These are phyloP conservation scores for Solanum neorickii DNA, from an alignment of 257 asterid species.

Conservation along the genomic window DNA sequence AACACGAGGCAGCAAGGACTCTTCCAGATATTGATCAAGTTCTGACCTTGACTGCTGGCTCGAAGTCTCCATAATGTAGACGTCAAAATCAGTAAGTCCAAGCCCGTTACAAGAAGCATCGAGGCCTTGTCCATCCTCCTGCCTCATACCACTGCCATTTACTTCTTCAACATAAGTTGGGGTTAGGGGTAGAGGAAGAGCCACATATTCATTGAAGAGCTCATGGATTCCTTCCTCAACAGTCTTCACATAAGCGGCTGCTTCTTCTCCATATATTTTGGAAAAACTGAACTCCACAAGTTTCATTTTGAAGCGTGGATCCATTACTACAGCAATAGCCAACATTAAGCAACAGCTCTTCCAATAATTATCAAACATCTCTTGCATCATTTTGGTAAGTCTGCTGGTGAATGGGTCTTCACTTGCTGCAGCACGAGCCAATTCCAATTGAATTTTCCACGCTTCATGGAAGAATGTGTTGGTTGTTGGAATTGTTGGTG, in stretches of 20 bases:
- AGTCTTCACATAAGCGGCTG: conserved; percentile 39
- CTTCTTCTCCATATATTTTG: conserved; percentile 68
- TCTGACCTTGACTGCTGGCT: conserved; percentile 72
- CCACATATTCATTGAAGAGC: conserved; percentile 62
- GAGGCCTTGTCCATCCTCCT: conserved; percentile 36
- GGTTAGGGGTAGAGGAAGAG: conserved; percentile 53
- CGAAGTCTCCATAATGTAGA: conserved; percentile 63
- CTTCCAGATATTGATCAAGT: conserved; percentile 89
- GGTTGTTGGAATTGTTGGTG: conserved; percentile 46
- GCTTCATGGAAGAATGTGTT: conserved; percentile 87
- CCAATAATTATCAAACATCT: conserved; percentile 76
- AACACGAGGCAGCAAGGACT: conserved; percentile 78
- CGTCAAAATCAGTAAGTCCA: conserved; percentile 76
- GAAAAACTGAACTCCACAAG: conserved; percentile 84
- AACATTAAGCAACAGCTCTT: conserved; percentile 59
- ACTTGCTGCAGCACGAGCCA: conserved; percentile 56
- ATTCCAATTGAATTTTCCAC: conserved; percentile 89
- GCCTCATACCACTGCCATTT: conserved; percentile 28
- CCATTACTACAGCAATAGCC: conserved; percentile 90
- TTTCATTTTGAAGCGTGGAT: conserved; percentile 92
- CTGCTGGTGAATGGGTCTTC: conserved; percentile 52
- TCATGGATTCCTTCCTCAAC: conserved; percentile 89
- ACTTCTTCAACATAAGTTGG: conserved; percentile 45
- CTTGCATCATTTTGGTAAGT: conserved; percentile 64
- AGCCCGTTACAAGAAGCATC: conserved; percentile 37